These are phyloP conservation scores for Colletotrichum viniferum DNA, from an alignment of 2,329 filamentous ascomycete genomes.

Conservation along the genomic window DNA sequence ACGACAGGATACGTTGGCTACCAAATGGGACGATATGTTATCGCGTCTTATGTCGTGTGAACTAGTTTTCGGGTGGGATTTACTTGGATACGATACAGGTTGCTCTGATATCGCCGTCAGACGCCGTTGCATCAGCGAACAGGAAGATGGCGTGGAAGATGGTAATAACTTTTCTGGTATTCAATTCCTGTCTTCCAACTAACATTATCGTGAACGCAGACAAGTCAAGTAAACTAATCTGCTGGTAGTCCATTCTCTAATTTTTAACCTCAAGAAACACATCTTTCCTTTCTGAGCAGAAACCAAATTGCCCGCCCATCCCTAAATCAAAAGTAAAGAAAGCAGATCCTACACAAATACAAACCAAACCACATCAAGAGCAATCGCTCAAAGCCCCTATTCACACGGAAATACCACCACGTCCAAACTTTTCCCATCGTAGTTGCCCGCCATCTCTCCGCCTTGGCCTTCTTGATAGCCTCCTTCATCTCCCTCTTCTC, in stretches of 20 bases:
- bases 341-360: background rate
- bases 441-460: background rate
- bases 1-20: background rate
- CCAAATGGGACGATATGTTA: fast-evolving
- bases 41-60: background rate
- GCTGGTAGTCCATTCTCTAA: fast-evolving
- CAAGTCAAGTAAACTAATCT: fast-evolving
- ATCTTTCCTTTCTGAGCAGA: background rate
- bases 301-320: too few species aligned
- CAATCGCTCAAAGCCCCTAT: background rate
- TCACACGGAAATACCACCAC: background rate
- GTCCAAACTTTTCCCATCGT: background rate
- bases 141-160: background rate
- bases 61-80: background rate
- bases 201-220: fast-evolving
- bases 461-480: background rate
- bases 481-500: background rate
- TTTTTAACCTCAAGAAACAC: fast-evolving
- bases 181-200: background rate
- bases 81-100: background rate
- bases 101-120: background rate
- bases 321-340: background rate
- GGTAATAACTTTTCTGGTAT: fast-evolving
- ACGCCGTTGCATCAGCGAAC: background rate
- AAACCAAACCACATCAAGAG: background rate